Evolutionary conservation across 2,329 filamentous ascomycete species (phyloP).

Genomic region (Apiospora pterosperma): DNA sequence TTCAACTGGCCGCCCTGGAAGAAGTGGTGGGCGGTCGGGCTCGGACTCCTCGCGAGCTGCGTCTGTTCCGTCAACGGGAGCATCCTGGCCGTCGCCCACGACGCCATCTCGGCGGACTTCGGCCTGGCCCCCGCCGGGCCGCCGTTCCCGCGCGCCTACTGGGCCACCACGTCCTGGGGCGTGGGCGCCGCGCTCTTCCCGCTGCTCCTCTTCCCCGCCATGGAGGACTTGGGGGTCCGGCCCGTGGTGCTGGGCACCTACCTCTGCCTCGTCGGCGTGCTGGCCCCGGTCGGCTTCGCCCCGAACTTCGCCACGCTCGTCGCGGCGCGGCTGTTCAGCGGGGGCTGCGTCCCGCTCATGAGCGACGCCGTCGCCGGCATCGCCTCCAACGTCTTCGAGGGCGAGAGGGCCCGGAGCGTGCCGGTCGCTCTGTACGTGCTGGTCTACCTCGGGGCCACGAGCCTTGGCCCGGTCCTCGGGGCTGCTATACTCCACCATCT

Average conservation of each 20-base stretch:
- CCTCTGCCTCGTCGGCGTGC: constrained; percentile 14
- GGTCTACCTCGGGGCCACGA: constrained; percentile 17
- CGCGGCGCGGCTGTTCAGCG: constrained; percentile 22
- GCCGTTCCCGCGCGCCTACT: constrained; percentile 36
- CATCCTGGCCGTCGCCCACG: constrained; percentile 33
- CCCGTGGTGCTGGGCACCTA: constrained; percentile 21
- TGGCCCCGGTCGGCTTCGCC: constrained; percentile 1
- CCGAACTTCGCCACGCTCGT: constrained; percentile 6
- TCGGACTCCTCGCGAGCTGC: constrained; percentile 28
- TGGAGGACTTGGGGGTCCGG: constrained; percentile 32
- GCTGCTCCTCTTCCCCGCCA: constrained; percentile 36
- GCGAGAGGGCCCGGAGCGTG: constrained; percentile 20
- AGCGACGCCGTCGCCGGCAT: constrained; percentile 21
- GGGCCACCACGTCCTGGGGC: constrained; percentile 33
- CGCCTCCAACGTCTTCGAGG: constrained; percentile 23
- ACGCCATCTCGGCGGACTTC: constrained; percentile 34
- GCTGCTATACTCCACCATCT: constrained; percentile 23
- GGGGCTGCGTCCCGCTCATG: constrained; percentile 23
- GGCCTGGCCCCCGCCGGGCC: constrained; percentile 28
- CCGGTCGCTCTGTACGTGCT: constrained; percentile 20
- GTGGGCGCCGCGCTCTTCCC: constrained; percentile 37
- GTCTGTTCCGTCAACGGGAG: constrained; percentile 31
- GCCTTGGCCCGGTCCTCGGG: constrained; percentile 28
- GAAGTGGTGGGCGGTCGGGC: constrained; percentile 31
- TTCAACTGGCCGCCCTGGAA: constrained; percentile 31